These are phyloP conservation scores for Globisporangium nunn DNA, from an alignment of 352 stramenopile genomes.

Conservation along the genomic window DNA sequence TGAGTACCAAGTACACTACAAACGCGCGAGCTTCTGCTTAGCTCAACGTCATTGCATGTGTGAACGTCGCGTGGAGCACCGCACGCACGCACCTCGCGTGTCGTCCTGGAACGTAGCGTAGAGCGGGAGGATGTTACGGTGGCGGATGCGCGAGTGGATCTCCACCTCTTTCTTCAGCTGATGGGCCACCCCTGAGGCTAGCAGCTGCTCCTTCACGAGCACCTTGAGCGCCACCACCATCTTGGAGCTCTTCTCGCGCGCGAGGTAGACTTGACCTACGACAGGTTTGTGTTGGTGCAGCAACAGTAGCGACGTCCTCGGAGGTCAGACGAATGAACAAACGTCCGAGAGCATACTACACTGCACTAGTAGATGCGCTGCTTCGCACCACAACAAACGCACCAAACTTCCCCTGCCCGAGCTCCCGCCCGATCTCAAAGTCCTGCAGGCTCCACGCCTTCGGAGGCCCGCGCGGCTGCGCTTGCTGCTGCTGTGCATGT, in stretches of 20 bases:
- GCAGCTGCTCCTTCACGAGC: slow-evolving; percentile 84
- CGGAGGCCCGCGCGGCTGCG: slow-evolving; percentile 7
- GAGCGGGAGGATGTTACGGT: slow-evolving; percentile 84
- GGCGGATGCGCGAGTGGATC: slow-evolving; percentile 86
- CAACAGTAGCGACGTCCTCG: not conserved
- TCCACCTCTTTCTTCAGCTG: slow-evolving; percentile 88
- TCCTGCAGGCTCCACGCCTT: slow-evolving; percentile 81
- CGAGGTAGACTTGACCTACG: slow-evolving; percentile 76
- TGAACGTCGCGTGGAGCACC: not conserved
- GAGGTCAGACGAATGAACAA: not conserved
- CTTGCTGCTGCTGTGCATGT: slow-evolving; percentile 12
- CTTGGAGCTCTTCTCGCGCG: slow-evolving; percentile 73
- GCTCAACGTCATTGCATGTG: not conserved
- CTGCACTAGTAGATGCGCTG: no score
- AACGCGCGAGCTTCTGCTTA: not conserved
- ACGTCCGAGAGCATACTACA: no score
- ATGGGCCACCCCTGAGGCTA: slow-evolving; percentile 52
- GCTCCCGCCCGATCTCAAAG: slow-evolving; percentile 80
- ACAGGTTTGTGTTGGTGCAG: not conserved
- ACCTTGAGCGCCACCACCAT: slow-evolving; percentile 87
- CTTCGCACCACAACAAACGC: not conserved
- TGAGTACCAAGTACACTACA: slow-evolving; percentile 82
- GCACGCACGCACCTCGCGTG: slow-evolving; percentile 29
- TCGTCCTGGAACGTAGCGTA: slow-evolving; percentile 83
- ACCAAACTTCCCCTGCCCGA: slow-evolving; percentile 86